Evolutionary conservation across 257 asterid genomes (phyloP), one percentile per base, ranked within the genome.

Genomic region (Fraxinus anomala): DNA sequence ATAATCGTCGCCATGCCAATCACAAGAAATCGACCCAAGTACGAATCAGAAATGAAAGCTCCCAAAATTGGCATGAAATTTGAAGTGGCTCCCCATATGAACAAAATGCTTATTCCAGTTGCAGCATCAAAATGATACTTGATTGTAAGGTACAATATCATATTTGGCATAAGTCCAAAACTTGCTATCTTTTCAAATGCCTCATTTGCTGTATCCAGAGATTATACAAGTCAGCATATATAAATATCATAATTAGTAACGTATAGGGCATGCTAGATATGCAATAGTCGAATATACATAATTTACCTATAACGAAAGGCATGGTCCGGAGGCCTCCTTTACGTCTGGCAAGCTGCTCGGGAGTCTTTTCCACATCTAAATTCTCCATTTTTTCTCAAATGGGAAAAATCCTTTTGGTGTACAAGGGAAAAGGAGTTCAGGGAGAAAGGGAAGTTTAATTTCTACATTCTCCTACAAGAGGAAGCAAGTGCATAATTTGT

Each of bases 31-130:
- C 97, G 88, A 5, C 97, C 97, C 73, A 92, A 80, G 82, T 85
- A 91, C 0, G 97, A 89, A 84, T 92, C 97, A 28, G 97, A 81
- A 28, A 92, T 84, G 76, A 89, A 89, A 74, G 97, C 97, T 17
- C 97, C 97, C n/a, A 92, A 49, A 42, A 86, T 86, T 0, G 97
- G 96, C 86, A 88, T 23, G 92, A 91, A 88, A 76, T 88, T 86
- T 11, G 94, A 86, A 3, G 78, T 65, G 61, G 97, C 95, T 0
- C 73, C 79, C 97, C 97, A 92, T 80, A 86, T 82, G 76, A 89
- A 86, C 74, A 92, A 66, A 36, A 84, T 74, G 73, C 28, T 86
- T 3, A 87, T 74, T 6, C 85, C 95, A 42, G 79, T 80, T 24
- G 89, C 95, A 56, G 36, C 79, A 36, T 80, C 87, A 5, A 91